phyloP scores from a whole-genome alignment of 2,329 filamentous ascomycete genomes.

The Nectriaceae sp. region DNA sequence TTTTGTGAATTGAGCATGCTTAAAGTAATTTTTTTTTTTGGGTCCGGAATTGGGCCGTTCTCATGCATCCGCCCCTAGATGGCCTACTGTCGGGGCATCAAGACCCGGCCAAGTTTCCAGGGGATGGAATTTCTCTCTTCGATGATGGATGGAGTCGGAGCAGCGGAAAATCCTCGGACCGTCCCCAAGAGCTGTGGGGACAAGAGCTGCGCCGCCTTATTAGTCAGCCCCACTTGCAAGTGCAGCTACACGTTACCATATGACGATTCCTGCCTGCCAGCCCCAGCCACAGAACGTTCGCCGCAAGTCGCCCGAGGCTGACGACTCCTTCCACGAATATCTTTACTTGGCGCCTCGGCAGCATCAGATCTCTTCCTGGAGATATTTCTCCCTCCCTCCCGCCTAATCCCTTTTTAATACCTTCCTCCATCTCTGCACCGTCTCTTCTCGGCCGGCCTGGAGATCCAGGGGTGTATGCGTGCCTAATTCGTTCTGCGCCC shows the following conservation, averaged over 20 bases:
- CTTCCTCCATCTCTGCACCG: not conserved
- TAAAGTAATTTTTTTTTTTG: too few species aligned
- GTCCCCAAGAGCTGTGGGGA: too few species aligned
- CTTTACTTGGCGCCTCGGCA: not conserved
- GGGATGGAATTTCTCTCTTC: too few species aligned
- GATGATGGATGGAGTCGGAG: too few species aligned
- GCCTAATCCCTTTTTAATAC: not conserved
- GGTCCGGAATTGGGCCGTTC: too few species aligned
- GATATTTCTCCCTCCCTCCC: not conserved
- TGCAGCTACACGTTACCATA: conserved; percentile 12
- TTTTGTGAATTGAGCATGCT: too few species aligned
- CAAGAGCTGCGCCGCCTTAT: too few species aligned
- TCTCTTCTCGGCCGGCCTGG: not conserved
- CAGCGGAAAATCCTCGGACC: too few species aligned
- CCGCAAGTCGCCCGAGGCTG: conserved; percentile 28
- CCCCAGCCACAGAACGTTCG: conserved; percentile 25
- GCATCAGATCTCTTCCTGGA: not conserved
- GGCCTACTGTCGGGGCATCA: too few species aligned
- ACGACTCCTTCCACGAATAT: conserved; percentile 22
- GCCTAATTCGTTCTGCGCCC: not conserved
- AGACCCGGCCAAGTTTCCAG: too few species aligned
- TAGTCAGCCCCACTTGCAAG: too few species aligned
- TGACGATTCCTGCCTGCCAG: conserved; percentile 21
- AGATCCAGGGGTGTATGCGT: not conserved
- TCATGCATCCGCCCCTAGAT: too few species aligned